Percentiles rank a stretch among this genome's conserved stretches.
Conservation (phyloP, 257 asterid species). For the Fraxinus anomala region DNA sequence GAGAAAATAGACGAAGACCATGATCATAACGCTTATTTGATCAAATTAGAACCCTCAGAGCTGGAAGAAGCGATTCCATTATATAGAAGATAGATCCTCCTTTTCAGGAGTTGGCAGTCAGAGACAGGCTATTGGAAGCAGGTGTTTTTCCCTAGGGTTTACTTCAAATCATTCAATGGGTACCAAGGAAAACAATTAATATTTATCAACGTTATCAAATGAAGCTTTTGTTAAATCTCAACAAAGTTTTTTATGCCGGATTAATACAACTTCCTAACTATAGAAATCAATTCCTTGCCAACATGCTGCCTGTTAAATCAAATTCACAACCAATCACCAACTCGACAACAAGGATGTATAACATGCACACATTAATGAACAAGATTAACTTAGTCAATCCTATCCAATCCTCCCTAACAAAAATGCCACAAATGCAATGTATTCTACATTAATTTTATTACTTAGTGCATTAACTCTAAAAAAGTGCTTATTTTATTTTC, state of each 20-base stretch:
- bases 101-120: too few species aligned
- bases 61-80: too few species aligned
- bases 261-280: background rate
- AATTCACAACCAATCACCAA: background rate
- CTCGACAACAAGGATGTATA: background rate
- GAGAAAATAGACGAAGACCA: background rate
- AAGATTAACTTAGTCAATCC: too few species aligned
- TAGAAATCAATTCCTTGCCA: background rate
- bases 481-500: background rate
- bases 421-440: background rate
- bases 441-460: background rate
- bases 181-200: background rate
- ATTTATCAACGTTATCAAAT: background rate
- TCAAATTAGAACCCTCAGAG: background rate
- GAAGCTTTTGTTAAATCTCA: background rate
- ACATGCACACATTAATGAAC: too few species aligned
- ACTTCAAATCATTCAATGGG: too few species aligned
- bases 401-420: too few species aligned
- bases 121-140: too few species aligned
- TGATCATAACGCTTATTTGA: background rate
- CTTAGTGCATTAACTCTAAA: background rate
- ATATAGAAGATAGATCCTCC: too few species aligned
- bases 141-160: too few species aligned
- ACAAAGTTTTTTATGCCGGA: background rate
- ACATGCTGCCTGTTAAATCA: background rate